Conservation (phyloP, 805 yeast species). For the Kuraishia capsulata region DNA sequence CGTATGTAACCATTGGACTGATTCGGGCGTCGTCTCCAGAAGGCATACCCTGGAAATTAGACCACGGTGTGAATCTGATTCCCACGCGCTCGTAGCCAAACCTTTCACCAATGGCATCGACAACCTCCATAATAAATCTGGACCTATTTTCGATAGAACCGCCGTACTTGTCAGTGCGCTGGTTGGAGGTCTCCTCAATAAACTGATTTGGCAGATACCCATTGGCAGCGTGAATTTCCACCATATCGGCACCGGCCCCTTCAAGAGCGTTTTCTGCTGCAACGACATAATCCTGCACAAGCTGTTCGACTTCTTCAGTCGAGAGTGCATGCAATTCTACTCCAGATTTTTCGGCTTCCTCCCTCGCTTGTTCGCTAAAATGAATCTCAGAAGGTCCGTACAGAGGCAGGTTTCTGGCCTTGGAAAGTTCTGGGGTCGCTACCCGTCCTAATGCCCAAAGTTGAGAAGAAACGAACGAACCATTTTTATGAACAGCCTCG, state of each 20-base stretch:
- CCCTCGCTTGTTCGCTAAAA: constrained; percentile 22
- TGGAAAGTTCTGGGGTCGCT: constrained; percentile 25
- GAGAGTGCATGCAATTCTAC: not conserved
- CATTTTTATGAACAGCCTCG: constrained; percentile 40
- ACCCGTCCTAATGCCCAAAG: constrained; percentile 41
- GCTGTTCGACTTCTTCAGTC: not conserved
- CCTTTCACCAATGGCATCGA: constrained; percentile 39
- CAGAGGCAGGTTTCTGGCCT: constrained; percentile 25
- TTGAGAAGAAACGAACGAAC: constrained; percentile 37
- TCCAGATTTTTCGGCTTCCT: constrained; percentile 3
- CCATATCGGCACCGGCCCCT: constrained; percentile 17
- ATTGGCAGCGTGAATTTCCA: constrained; percentile 22
- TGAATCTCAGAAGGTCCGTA: constrained; percentile 31
- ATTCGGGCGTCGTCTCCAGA: too few relatives aligned
- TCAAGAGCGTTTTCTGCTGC: constrained; percentile 15
- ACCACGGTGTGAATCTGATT: constrained; percentile 24
- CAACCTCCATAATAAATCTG: constrained; percentile 16
- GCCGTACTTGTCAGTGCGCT: constrained; percentile 21
- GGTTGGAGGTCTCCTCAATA: constrained; percentile 11
- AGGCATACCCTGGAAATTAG: constrained; percentile 1
- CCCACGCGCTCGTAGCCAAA: constrained; percentile 42
- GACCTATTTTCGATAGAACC: constrained; percentile 21
- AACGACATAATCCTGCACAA: constrained; percentile 1
- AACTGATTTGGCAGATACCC: constrained; percentile 20
- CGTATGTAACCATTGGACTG: constrained; percentile 23